Conservation (phyloP, 306 rosid species). For the Purshia tridentata region DNA sequence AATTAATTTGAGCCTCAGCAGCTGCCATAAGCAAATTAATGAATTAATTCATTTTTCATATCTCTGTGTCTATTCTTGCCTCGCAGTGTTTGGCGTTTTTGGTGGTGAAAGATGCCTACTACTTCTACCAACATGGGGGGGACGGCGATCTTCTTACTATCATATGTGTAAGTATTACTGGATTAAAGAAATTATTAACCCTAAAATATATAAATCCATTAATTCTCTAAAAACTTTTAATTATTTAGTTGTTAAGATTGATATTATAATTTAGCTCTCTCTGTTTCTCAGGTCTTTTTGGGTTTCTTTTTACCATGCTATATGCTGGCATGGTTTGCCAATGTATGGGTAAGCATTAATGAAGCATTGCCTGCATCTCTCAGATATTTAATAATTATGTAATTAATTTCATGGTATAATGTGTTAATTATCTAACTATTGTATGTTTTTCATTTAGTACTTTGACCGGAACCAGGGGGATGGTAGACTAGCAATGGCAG, state of each 20-base stretch:
- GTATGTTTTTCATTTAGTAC: neutral
- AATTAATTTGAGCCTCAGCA: too few relatives aligned
- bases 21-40: neutral
- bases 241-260: neutral
- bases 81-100: constrained; percentile 9
- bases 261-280: neutral
- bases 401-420: neutral
- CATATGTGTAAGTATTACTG: neutral
- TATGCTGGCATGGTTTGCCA: neutral
- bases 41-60: neutral
- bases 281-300: neutral
- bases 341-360: neutral
- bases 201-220: too few relatives aligned
- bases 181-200: neutral
- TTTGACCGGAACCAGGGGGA: neutral
- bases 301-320: constrained; percentile 3
- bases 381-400: neutral
- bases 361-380: neutral
- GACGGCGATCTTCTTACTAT: neutral
- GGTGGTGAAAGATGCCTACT: neutral
- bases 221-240: too few relatives aligned
- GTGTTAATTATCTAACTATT: neutral
- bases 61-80: neutral
- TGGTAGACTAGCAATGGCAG: neutral
- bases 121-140: neutral